Evolutionary conservation across 805 yeast genomes (phyloP).

Genomic region (Wickerhamomyces chambardii): DNA sequence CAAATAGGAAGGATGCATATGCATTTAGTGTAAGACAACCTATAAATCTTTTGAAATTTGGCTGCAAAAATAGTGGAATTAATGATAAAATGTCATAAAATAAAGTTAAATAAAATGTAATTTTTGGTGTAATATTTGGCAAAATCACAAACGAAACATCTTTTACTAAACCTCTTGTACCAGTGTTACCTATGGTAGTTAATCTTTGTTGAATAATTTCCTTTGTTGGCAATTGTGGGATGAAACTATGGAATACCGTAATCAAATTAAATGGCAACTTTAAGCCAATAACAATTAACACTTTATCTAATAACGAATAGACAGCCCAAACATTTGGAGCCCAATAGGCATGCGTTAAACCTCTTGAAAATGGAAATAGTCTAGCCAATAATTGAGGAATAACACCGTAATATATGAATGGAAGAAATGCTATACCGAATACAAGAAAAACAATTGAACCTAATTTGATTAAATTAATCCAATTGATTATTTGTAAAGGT

Average conservation of each 20-base stretch:
- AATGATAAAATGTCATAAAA: conserved; percentile 77
- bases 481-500: conserved; percentile 30
- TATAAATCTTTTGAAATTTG: conserved; percentile 69
- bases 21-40: conserved; percentile 88
- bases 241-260: conserved; percentile 20
- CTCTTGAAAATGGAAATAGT: conserved; percentile 89
- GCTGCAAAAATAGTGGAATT: conserved; percentile 60
- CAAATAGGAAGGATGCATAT: conserved; percentile 83
- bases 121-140: conserved; percentile 71
- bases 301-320: conserved; percentile 75
- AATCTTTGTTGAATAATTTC: conserved; percentile 19
- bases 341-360: conserved; percentile 97
- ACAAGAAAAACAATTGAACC: conserved; percentile 55
- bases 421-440: conserved; percentile 65
- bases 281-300: conserved; percentile 38
- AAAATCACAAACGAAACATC: conserved; percentile 76
- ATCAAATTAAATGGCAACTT: conserved; percentile 6
- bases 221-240: conserved; percentile 24
- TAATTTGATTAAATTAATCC: conserved; percentile 52
- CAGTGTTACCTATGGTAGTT: conserved; percentile 27
- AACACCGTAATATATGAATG: conserved; percentile 52
- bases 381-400: conserved; percentile 58
- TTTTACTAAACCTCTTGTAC: conserved; percentile 86
- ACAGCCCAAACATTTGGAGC: conserved; percentile 98
- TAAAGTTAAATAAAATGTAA: conserved; percentile 73